These are phyloP conservation scores for Rhizoclosmatium globosum DNA, from an alignment of 192 early-diverging fungal genomes.

Conservation along the genomic window DNA sequence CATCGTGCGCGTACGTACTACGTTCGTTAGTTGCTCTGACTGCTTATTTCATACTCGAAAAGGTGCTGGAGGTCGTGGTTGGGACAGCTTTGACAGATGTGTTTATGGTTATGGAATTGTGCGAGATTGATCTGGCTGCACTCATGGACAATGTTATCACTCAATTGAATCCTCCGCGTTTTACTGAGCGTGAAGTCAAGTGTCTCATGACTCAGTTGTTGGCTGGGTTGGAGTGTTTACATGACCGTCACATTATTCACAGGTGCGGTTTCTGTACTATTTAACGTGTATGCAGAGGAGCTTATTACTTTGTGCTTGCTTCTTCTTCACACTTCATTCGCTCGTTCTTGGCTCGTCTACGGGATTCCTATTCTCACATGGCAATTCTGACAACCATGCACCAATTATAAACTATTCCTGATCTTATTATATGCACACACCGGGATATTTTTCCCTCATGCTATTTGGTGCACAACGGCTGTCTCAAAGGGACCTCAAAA, in stretches of 20 bases:
- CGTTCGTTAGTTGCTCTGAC: conserved; percentile 62
- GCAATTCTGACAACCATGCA: too few relatives aligned
- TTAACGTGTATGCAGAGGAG: neutral
- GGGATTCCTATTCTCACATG: neutral
- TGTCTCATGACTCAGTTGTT: conserved; percentile 90
- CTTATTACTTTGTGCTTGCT: neutral
- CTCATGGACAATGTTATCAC: conserved; percentile 54
- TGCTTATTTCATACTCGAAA: neutral
- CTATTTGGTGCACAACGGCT: neutral
- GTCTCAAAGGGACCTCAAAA: conserved; percentile 85
- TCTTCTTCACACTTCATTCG: neutral
- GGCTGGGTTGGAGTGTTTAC: conserved; percentile 87
- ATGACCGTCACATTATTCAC: conserved; percentile 86
- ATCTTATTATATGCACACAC: neutral
- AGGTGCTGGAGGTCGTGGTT: neutral
- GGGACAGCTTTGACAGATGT: conserved; percentile 65
- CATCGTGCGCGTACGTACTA: conserved; percentile 73
- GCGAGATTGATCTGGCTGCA: conserved; percentile 75
- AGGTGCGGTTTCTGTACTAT: conserved; percentile 39
- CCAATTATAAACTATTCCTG: conserved; percentile 1
- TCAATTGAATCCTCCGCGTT: conserved; percentile 14
- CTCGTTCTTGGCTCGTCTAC: neutral
- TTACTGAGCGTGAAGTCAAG: conserved; percentile 66
- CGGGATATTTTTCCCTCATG: too few relatives aligned
- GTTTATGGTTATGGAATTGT: conserved; percentile 91